Base-by-base conservation (phyloP, 1,284 basidiomycete genomes). In the Pseudozyma sp. region DNA sequence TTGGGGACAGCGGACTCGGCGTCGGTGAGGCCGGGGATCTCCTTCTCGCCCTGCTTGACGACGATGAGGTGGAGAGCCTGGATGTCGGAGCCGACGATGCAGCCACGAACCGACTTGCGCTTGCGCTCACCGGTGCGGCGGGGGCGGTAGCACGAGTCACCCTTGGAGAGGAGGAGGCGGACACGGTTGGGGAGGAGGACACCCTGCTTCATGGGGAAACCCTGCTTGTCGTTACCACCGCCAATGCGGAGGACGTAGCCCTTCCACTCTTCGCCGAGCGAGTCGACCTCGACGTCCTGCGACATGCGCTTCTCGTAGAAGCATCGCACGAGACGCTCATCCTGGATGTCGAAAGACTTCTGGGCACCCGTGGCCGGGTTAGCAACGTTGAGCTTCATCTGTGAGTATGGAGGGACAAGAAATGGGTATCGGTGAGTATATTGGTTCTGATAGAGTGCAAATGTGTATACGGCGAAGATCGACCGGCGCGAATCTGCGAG, bases 181-280 rank as follows among this genome's bases (percentile, higher is more conserved):
- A 96, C 94, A 90, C 96, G 94, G 88, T 94, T 86, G 78, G 94
- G 93, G 82, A 95, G 89, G 77, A 99, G 92, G 83, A 98, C 93
- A 89, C 95, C 96, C 88, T 98, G 96, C 88, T 98, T 98, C 94
- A 97, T 97, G 58, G 94, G 94, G 90, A 97, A 97, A 86, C 84
- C 84, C 78, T 85, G 84, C 81, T 85, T 94, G 89, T 96, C 94
- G 88, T 96, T 95, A 73, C 94, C 94, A 84, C 96, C 95, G 50
- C 94, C 94, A 88, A 99, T 93, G 84, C 94, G 92, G 89, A 97
- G 90, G 86, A 97, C 88, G 88, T 98, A 98, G 70, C 96, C 96
- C 87, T 94, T 94, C 90, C 90, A 98, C 88, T 98, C 96, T 85
- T 97, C 93, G 82, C 95, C 94, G 82, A 98, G 88, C 58, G 90